Evolutionary conservation across 495 filamentous ascomycete genomes (phyloP).

Genomic region (Xeromyces bisporus): DNA sequence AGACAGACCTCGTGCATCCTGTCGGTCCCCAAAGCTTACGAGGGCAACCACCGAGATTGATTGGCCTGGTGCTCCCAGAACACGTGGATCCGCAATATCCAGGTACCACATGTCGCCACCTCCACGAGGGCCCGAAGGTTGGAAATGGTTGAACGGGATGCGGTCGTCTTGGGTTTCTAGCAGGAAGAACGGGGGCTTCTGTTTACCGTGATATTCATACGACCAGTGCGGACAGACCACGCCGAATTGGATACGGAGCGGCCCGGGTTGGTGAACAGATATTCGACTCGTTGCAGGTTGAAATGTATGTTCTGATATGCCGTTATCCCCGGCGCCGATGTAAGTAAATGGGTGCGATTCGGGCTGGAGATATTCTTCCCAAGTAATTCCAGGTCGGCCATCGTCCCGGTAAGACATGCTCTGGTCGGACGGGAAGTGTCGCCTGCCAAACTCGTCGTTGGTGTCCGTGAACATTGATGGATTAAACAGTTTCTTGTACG

Average conservation of each 20-base stretch:
- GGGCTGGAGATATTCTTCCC: constrained; percentile 61
- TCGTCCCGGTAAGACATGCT: constrained; percentile 51
- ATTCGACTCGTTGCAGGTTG: constrained; percentile 41
- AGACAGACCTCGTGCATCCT: constrained; percentile 50
- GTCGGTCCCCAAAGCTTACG: constrained; percentile 39
- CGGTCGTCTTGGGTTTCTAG: constrained; percentile 49
- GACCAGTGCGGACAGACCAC: constrained; percentile 69
- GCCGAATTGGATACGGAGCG: constrained; percentile 60
- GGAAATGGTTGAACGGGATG: constrained; percentile 35
- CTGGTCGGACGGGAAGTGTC: constrained; percentile 60
- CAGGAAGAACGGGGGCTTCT: constrained; percentile 46
- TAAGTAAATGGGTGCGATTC: constrained; percentile 38
- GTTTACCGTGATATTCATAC: constrained; percentile 41
- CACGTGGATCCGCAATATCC: constrained; percentile 43
- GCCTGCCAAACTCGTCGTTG: constrained; percentile 68
- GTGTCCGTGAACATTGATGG: constrained; percentile 54
- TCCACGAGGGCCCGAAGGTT: constrained; percentile 28
- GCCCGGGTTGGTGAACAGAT: constrained; percentile 29
- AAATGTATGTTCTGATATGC: constrained; percentile 44
- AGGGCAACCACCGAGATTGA: constrained; percentile 44
- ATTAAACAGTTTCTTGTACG: constrained; percentile 52
- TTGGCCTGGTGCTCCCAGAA: constrained; percentile 54
- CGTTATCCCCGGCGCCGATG: constrained; percentile 38
- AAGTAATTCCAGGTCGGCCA: constrained; percentile 36
- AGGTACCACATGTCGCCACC: constrained; percentile 59